These are phyloP conservation scores for Annulohypoxylon truncatum DNA, from an alignment of 2,329 filamentous ascomycete genomes.

Conservation along the genomic window DNA sequence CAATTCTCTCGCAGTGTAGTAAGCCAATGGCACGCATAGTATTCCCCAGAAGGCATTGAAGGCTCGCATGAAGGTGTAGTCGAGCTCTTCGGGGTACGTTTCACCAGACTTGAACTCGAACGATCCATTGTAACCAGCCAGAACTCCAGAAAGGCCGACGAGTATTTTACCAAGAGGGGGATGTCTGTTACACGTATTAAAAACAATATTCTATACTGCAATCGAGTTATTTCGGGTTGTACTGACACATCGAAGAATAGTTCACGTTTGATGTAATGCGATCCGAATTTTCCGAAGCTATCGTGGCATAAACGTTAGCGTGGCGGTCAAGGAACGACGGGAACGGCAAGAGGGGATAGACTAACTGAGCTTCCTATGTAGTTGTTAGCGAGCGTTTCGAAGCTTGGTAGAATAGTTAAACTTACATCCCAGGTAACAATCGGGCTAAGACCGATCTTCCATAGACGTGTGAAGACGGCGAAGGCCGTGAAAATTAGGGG, in stretches of 20 bases:
- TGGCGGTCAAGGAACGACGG: constrained; percentile 32
- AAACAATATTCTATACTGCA: constrained; percentile 13
- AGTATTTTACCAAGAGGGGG: constrained; percentile 98
- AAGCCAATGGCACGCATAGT: constrained; percentile 90
- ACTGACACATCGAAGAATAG: constrained; percentile 89
- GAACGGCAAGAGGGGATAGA: constrained; percentile 37
- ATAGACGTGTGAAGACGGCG: constrained; percentile 74
- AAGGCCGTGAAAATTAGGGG: constrained; percentile 70
- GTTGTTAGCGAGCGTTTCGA: constrained; percentile 33
- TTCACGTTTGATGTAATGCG: constrained; percentile 98
- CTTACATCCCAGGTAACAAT: constrained; percentile 73
- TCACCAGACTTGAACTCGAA: constrained; percentile 99
- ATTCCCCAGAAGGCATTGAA: constrained; percentile 98
- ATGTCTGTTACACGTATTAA: constrained; percentile 55
- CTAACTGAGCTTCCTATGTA: constrained; percentile 68
- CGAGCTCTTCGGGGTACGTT: constrained; percentile 89
- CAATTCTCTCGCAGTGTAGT: constrained; percentile 92
- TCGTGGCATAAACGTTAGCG: constrained; percentile 45
- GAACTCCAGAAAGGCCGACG: constrained; percentile 92
- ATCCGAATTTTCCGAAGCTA: constrained; percentile 96
- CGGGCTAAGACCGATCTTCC: constrained; percentile 75
- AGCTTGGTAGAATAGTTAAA: constrained; percentile 12
- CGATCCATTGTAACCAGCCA: constrained; percentile 97
- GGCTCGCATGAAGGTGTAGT: constrained; percentile 98
- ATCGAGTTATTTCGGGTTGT: constrained; percentile 33